phyloP scores from a whole-genome alignment of 2,329 filamentous ascomycete species.

The Venturia oleaginea region DNA sequence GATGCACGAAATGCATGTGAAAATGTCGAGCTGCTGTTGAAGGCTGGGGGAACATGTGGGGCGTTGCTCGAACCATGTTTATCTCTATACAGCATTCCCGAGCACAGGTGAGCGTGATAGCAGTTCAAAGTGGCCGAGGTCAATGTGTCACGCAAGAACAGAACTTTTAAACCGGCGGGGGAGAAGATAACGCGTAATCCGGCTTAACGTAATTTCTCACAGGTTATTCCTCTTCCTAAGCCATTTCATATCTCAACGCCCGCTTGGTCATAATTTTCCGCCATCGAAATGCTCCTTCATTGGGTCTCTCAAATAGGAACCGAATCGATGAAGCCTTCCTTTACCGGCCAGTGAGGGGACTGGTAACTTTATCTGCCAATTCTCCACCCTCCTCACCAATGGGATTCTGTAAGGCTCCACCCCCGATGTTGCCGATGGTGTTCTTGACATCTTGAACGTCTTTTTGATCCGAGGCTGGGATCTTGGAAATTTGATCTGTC shows the following conservation, averaged over 20 bases:
- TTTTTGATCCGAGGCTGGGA: conserved; percentile 25
- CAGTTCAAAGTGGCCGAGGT: background rate
- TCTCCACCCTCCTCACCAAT: conserved; percentile 23
- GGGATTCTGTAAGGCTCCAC: conserved; percentile 28
- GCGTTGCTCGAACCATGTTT: background rate
- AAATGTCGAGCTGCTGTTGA: background rate
- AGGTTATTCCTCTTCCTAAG: background rate
- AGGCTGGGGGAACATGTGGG: background rate
- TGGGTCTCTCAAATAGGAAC: background rate
- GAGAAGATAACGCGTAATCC: background rate
- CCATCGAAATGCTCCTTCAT: background rate
- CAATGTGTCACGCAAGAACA: background rate
- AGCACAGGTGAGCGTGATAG: background rate
- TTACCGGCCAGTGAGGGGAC: conserved; percentile 14
- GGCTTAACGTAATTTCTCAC: background rate
- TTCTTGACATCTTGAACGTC: conserved; percentile 28
- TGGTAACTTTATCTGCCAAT: conserved; percentile 13
- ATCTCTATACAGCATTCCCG: no score
- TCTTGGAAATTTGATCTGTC: conserved; percentile 20
- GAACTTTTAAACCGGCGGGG: background rate
- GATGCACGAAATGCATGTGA: conserved; percentile 4
- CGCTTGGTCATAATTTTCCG: background rate
- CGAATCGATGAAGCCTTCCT: background rate
- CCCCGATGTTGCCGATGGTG: conserved; percentile 23
- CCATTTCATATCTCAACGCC: background rate